Evolutionary conservation across 2,329 filamentous ascomycete species (phyloP).

Genomic region (Pseudonectria buxi): DNA sequence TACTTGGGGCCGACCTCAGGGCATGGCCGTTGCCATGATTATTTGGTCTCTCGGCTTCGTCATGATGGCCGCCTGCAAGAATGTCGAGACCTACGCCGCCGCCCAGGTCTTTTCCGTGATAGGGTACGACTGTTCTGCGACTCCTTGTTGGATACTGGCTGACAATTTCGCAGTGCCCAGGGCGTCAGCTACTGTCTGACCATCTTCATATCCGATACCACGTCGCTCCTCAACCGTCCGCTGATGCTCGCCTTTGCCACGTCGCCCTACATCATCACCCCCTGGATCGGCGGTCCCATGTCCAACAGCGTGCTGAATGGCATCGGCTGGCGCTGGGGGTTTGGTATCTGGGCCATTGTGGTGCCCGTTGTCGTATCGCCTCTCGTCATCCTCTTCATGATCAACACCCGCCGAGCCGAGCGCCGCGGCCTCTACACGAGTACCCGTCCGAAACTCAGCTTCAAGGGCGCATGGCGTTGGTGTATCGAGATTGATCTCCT

Average conservation of each 20-base stretch:
- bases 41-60: slow-evolving; percentile 43
- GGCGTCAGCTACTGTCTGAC: slow-evolving; percentile 36
- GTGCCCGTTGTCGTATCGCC: slow-evolving; percentile 53
- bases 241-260: slow-evolving; percentile 57
- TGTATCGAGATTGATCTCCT: slow-evolving; percentile 56
- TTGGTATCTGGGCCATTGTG: slow-evolving; percentile 59
- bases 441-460: slow-evolving; percentile 36
- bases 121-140: slow-evolving; percentile 6
- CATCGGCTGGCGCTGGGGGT: slow-evolving; percentile 61
- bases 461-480: slow-evolving; percentile 43
- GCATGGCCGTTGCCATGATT: slow-evolving; percentile 43
- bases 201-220: slow-evolving; percentile 63
- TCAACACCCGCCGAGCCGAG: slow-evolving; percentile 55
- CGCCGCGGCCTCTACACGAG: slow-evolving; percentile 42
- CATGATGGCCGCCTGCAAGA: slow-evolving; percentile 53
- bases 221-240: slow-evolving; percentile 57
- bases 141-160: not conserved
- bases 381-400: slow-evolving; percentile 47
- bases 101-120: slow-evolving; percentile 50
- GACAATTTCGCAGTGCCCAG: slow-evolving; percentile 22
- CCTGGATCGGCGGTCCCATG: slow-evolving; percentile 56
- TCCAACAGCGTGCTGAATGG: slow-evolving; percentile 43
- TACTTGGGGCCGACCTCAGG: slow-evolving; percentile 54
- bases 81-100: slow-evolving; percentile 38
- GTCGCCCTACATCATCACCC: slow-evolving; percentile 60